Percentiles rank a stretch among this genome's conserved stretches.
Evolutionary conservation across 192 early-diverging fungal species (phyloP).

Genomic region (Jimgerdemannia flammicorona): DNA sequence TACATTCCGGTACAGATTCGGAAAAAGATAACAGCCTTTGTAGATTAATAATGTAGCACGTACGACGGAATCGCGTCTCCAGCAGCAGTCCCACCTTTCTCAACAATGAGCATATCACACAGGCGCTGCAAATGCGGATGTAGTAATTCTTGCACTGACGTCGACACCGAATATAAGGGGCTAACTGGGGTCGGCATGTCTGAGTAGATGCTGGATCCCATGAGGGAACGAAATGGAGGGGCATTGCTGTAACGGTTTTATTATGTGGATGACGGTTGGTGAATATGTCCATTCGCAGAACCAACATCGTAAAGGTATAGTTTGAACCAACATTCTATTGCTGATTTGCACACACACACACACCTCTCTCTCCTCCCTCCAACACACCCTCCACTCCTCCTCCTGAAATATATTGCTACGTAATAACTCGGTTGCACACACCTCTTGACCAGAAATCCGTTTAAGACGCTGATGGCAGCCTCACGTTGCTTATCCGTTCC

Average conservation of each 20-base stretch:
- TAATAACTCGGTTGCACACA: not conserved
- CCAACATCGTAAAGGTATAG: too few relatives aligned
- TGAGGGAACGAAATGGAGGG: conserved; percentile 11
- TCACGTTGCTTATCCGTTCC: conserved; percentile 1
- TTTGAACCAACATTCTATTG: too few relatives aligned
- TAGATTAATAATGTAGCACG: not conserved
- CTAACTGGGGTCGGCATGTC: conserved; percentile 15
- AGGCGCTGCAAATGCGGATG: conserved; percentile 9
- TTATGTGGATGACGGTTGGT: not conserved
- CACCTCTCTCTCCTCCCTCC: too few relatives aligned
- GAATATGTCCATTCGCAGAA: not conserved
- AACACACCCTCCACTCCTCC: too few relatives aligned
- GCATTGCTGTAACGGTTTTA: not conserved
- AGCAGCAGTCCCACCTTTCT: conserved; percentile 1
- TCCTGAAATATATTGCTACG: too few relatives aligned
- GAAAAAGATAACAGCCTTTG: not conserved
- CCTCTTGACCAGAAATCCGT: conserved; percentile 23
- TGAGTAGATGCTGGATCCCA: conserved; percentile 11
- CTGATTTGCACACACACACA: too few relatives aligned
- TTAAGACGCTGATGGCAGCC: conserved; percentile 8
- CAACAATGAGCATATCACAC: conserved; percentile 10
- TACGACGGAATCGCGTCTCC: not conserved
- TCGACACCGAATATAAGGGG: conserved; percentile 18
- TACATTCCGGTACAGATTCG: too few relatives aligned
- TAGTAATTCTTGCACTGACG: conserved; percentile 17